phyloP scores from a whole-genome alignment of 164 flowering plant species.

The Magnolia kwangsiensis region DNA sequence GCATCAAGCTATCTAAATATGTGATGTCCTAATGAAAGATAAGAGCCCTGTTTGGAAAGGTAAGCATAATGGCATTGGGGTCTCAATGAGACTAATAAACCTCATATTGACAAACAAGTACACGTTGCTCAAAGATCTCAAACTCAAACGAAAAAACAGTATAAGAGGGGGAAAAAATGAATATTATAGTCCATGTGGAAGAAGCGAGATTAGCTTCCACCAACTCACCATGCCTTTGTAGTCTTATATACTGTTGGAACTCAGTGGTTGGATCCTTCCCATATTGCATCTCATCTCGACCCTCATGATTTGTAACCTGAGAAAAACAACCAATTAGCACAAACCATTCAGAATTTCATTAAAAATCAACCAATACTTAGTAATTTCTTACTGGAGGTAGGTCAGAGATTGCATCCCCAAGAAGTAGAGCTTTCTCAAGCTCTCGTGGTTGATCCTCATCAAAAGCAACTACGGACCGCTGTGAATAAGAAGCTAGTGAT shows the following conservation, averaged over 20 bases:
- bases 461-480: constrained; percentile 50
- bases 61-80: too few relatives aligned
- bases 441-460: constrained; percentile 26
- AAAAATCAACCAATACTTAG: neutral
- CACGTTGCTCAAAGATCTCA: too few relatives aligned
- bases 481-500: constrained; percentile 9
- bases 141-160: too few relatives aligned
- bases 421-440: constrained; percentile 39
- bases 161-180: too few relatives aligned
- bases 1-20: too few relatives aligned
- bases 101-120: too few relatives aligned
- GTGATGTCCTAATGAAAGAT: too few relatives aligned
- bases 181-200: too few relatives aligned
- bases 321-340: neutral
- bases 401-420: constrained; percentile 79
- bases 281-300: constrained; percentile 62
- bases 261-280: constrained; percentile 36
- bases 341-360: neutral
- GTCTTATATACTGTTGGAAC: constrained; percentile 60
- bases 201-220: too few relatives aligned
- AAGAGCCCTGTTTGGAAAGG: too few relatives aligned
- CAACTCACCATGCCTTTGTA: constrained; percentile 43
- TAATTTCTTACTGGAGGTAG: constrained; percentile 52
- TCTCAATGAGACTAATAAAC: too few relatives aligned
- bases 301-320: constrained; percentile 61